A percentile compares a stretch with the other conserved stretches of the same genome.
phyloP scores from a whole-genome alignment of 768 basidiomycete species.

The Boletus pseudo-olivaceus region DNA sequence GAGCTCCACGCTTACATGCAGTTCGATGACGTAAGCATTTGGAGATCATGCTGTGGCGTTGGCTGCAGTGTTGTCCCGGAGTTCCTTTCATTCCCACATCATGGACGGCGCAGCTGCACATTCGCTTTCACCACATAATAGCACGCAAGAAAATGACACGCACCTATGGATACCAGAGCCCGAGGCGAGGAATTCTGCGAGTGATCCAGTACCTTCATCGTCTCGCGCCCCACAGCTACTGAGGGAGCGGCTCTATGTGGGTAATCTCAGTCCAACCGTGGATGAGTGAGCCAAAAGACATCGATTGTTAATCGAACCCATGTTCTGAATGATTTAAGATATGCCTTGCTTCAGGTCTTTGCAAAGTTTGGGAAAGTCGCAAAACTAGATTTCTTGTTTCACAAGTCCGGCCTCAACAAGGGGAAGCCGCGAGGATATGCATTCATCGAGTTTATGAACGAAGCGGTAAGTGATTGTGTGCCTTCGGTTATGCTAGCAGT shows the following conservation, averaged over 20 bases:
- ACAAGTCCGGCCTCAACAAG: conserved; percentile 83
- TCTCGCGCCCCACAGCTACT: conserved; percentile 33
- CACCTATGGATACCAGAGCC: conserved; percentile 34
- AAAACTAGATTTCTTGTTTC: conserved; percentile 92
- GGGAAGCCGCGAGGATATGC: conserved; percentile 96
- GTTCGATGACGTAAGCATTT: conserved; percentile 16
- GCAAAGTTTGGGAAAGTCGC: conserved; percentile 89
- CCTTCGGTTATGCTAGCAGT: conserved; percentile 17
- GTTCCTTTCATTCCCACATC: not conserved
- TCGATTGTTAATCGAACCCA: not conserved
- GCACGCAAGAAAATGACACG: conserved; percentile 7
- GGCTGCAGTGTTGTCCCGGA: too few relatives aligned
- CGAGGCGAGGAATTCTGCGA: conserved; percentile 15
- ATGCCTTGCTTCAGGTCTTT: conserved; percentile 85
- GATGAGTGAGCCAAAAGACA: conserved; percentile 64
- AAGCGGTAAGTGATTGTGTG: conserved; percentile 61
- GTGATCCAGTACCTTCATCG: conserved; percentile 19
- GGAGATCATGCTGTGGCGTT: not conserved
- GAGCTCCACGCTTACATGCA: not conserved
- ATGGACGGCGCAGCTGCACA: conserved; percentile 9
- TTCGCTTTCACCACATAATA: not conserved
- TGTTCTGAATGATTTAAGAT: conserved; percentile 45
- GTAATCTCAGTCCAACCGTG: conserved; percentile 82
- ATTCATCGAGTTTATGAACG: conserved; percentile 79
- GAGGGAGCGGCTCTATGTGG: conserved; percentile 83